Percentiles rank a stretch among this genome's conserved stretches.
phyloP scores from a whole-genome alignment of 2,329 filamentous ascomycete genomes.

The Calonectria multiphialidica region DNA sequence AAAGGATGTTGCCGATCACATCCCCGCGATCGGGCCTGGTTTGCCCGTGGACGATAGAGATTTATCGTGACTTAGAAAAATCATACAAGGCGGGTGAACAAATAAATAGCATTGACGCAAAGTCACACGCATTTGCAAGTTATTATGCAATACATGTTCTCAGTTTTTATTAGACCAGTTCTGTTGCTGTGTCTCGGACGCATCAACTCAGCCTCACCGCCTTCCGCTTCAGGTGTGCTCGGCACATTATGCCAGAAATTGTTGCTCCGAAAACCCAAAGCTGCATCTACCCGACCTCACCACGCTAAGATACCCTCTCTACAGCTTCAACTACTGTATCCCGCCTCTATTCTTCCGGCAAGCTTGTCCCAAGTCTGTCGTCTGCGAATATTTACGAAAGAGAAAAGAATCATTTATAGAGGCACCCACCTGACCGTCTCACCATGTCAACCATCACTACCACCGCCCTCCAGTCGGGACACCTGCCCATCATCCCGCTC shows the following conservation, averaged over 20 bases:
- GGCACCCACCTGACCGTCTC: background rate
- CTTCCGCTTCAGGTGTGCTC: constrained; percentile 16
- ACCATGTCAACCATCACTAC: constrained; percentile 88
- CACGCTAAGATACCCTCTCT: background rate
- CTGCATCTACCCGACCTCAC: constrained; percentile 3
- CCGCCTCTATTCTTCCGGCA: background rate
- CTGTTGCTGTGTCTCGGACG: background rate
- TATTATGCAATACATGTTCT: background rate
- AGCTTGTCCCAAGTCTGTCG: background rate
- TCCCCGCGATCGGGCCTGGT: no score
- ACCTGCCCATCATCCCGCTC: constrained; percentile 82
- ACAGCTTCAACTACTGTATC: background rate
- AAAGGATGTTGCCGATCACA: no score
- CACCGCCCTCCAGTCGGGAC: constrained; percentile 80
- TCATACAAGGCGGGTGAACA: no score
- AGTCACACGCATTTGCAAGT: no score
- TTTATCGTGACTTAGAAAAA: no score
- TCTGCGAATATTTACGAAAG: background rate
- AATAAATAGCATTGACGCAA: no score
- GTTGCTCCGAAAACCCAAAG: constrained; percentile 12
- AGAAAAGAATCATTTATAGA: background rate
- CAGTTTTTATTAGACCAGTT: background rate
- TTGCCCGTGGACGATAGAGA: no score
- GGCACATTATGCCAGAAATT: constrained; percentile 24
- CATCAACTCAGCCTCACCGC: constrained; percentile 24